Percentiles rank a stretch among this genome's conserved stretches.
phyloP scores from a whole-genome alignment of 371 early-diverging fungal genomes.

The Mycotypha africana region DNA sequence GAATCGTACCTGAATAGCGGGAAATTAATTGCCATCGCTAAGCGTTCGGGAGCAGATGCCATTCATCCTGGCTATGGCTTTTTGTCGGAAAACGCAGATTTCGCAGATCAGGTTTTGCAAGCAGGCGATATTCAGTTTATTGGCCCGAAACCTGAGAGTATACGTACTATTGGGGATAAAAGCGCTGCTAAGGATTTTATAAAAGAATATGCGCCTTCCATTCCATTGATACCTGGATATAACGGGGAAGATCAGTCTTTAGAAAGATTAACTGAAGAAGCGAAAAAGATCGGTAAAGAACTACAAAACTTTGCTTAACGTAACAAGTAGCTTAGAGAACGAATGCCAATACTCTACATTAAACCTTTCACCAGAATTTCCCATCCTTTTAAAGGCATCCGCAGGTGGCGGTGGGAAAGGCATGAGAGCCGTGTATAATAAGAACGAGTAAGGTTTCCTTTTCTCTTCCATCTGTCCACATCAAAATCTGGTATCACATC shows the following conservation, averaged over 20 bases:
- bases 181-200: slow-evolving; percentile 71
- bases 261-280: slow-evolving; percentile 46
- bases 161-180: slow-evolving; percentile 95
- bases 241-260: slow-evolving; percentile 73
- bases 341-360: no score
- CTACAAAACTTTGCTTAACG: no score
- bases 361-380: slow-evolving; percentile 58
- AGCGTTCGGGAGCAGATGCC: slow-evolving; percentile 67
- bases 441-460: slow-evolving; percentile 23
- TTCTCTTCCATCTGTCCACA: no score
- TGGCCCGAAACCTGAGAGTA: slow-evolving; percentile 73
- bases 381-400: slow-evolving; percentile 86
- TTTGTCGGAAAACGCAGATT: slow-evolving; percentile 76
- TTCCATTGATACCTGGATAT: slow-evolving; percentile 88
- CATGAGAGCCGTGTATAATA: slow-evolving; percentile 66
- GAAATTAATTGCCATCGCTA: slow-evolving; percentile 56
- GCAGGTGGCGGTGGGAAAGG: slow-evolving; percentile 94
- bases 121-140: slow-evolving; percentile 74
- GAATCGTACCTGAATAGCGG: slow-evolving; percentile 68
- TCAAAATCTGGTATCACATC: no score
- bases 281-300: slow-evolving; percentile 47
- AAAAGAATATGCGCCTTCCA: slow-evolving; percentile 55
- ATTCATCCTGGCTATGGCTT: slow-evolving; percentile 92
- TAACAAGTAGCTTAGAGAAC: no score
- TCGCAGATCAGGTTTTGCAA: slow-evolving; percentile 64